Evolutionary conservation across 2,329 filamentous ascomycete genomes (phyloP).

Genomic region (Trichoderma endophyticum): DNA sequence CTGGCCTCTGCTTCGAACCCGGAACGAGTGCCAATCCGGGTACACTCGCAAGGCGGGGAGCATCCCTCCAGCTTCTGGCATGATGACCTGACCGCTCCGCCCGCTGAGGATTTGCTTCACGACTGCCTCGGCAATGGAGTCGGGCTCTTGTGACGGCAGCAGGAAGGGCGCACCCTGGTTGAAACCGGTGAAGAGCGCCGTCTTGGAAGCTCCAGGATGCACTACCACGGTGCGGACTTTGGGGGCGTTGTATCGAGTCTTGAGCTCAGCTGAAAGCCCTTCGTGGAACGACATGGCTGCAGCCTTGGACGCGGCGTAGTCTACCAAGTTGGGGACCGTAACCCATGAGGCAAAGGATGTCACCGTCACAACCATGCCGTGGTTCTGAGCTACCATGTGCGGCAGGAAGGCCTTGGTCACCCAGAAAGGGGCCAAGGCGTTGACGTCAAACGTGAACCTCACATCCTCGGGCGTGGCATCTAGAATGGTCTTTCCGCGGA

Average conservation of each 20-base stretch:
- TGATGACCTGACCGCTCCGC: constrained; percentile 46
- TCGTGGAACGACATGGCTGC: constrained; percentile 67
- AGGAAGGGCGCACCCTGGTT: constrained; percentile 46
- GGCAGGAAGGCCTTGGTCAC: constrained; percentile 66
- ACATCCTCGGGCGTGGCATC: constrained; percentile 55
- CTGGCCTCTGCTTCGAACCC: constrained; percentile 43
- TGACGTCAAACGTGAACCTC: constrained; percentile 68
- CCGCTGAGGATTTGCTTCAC: constrained; percentile 49
- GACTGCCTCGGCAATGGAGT: constrained; percentile 45
- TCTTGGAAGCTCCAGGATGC: constrained; percentile 47
- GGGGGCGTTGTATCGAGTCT: constrained; percentile 58
- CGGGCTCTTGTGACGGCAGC: constrained; percentile 36
- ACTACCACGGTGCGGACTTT: constrained; percentile 65
- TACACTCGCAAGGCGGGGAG: constrained; percentile 47
- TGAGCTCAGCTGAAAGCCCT: constrained; percentile 57
- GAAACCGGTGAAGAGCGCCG: constrained; percentile 45
- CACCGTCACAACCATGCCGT: constrained; percentile 71
- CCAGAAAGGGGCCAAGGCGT: constrained; percentile 65
- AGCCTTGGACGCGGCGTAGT: constrained; percentile 66
- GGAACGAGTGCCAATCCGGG: constrained; percentile 62
- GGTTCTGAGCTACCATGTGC: constrained; percentile 58
- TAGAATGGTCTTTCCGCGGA: constrained; percentile 59
- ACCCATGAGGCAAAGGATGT: constrained; percentile 62
- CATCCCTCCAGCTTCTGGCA: constrained; percentile 40
- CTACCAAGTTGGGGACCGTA: constrained; percentile 60